Evolutionary conservation across 768 basidiomycete species (phyloP), one percentile per base, ranked within the genome.

Genomic region (Mycena latifolia): DNA sequence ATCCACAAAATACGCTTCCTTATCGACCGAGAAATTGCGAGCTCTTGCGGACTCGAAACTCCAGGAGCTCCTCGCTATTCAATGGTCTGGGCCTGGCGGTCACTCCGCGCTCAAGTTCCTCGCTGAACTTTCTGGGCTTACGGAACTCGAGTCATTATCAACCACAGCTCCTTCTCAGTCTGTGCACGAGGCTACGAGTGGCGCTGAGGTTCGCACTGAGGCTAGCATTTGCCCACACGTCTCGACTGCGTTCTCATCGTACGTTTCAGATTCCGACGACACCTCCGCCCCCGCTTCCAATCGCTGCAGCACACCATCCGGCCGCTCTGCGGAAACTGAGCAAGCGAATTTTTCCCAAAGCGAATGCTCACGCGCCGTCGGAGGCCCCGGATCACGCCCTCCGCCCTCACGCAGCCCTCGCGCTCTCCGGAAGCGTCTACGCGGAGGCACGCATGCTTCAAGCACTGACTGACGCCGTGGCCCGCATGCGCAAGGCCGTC

Each of bases 241-340:
- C 10, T n/a, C 2, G 22, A 8, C 33, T 14, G 37, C 8, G 6
- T n/a, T 20, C 31, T 37, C 1, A 53, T 35, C 33, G 7, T 24
- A 31, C 2, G 15, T 53, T 45, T 29, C n/a, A 62, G 55, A 55
- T 37, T 3, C 27, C 58, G 14, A 7, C 8, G 39, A 47, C 60
- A 1, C 66, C 60, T 8, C 63, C 68, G 4, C 69, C 67, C 14
- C 76, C 77, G 33, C 77, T 84, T 14, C 84, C 83, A 2, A 74
- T 84, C 27, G 82, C 84, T 28, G 85, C 85, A 17, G 85, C 85
- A 0, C 83, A 82, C 60, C 83, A 86, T 61, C 85, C 83, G 0
- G 61, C 73, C 1, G 66, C 78, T 46, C 57, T 84, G 15, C 76
- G 77, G 35, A 76, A 75, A 62, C 66, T 83, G 15, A 73, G 77